phyloP scores from a whole-genome alignment of 176 grass and related monocot species.

The Stipa capillata region DNA sequence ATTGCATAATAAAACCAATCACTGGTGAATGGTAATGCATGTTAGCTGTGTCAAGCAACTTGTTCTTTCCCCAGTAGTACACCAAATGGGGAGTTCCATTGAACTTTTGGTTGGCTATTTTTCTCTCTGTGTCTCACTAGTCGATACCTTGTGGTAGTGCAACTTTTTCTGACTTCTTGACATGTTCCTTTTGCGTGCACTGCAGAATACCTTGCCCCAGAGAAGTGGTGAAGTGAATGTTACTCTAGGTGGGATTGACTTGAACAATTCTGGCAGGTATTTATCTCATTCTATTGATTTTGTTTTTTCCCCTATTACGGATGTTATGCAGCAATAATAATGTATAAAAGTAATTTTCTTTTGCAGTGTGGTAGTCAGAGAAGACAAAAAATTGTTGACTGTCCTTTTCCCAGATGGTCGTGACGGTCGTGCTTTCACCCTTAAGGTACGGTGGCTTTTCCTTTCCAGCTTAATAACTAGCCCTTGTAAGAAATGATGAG shows the following conservation, averaged over 20 bases:
- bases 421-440: slow-evolving; percentile 96
- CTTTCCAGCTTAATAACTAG: slow-evolving; percentile 7
- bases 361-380: slow-evolving; percentile 94
- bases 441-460: slow-evolving; percentile 70
- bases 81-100: not conserved
- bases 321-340: not conserved
- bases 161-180: slow-evolving; percentile 9
- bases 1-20: slow-evolving; percentile 9
- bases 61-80: slow-evolving; percentile 7
- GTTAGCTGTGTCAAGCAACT: not conserved
- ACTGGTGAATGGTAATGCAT: not conserved
- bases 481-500: not conserved
- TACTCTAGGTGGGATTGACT: slow-evolving; percentile 95
- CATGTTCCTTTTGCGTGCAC: slow-evolving; percentile 17
- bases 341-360: slow-evolving; percentile 7
- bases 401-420: slow-evolving; percentile 99
- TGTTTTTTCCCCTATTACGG: not conserved
- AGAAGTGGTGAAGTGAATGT: slow-evolving; percentile 90
- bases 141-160: not conserved
- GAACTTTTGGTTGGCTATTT: not conserved
- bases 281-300: slow-evolving; percentile 14
- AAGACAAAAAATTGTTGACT: slow-evolving; percentile 95
- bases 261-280: slow-evolving; percentile 99
- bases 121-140: not conserved
- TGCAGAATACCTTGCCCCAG: slow-evolving; percentile 82